A percentile compares a stretch with the other conserved stretches of the same genome.
Evolutionary conservation across 2,329 filamentous ascomycete genomes (phyloP).

Genomic region (Trichoderma sp.): DNA sequence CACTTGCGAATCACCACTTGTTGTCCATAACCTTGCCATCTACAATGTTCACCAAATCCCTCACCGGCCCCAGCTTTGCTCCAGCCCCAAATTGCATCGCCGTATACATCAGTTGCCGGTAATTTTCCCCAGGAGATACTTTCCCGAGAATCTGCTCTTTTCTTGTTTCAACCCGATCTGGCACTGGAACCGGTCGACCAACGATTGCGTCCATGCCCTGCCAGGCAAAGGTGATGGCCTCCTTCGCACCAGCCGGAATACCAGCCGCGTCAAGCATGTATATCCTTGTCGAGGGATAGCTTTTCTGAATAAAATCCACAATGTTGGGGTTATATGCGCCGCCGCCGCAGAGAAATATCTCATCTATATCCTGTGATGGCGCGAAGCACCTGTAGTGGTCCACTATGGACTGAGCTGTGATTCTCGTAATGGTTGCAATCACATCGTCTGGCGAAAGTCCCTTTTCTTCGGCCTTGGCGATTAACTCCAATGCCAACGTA

Average conservation of each 20-base stretch:
- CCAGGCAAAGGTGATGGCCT: conserved; percentile 51
- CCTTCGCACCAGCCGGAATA: conserved; percentile 50
- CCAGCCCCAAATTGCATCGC: conserved; percentile 49
- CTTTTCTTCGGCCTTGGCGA: conserved; percentile 37
- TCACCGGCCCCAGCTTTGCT: conserved; percentile 45
- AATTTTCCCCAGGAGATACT: conserved; percentile 53
- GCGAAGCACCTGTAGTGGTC: conserved; percentile 22
- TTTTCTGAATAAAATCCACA: conserved; percentile 46
- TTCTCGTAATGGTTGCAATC: conserved; percentile 49
- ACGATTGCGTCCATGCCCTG: conserved; percentile 58
- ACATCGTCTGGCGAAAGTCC: conserved; percentile 42
- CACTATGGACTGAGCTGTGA: conserved; percentile 37
- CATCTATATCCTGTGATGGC: conserved; percentile 31
- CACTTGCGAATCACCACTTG: conserved; percentile 26
- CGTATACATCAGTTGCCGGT: conserved; percentile 49
- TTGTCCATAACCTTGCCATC: conserved; percentile 47
- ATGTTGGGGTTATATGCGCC: conserved; percentile 59
- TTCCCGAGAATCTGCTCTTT: conserved; percentile 52
- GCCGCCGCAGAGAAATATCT: conserved; percentile 60
- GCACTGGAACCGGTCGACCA: conserved; percentile 52
- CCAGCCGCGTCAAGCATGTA: conserved; percentile 52
- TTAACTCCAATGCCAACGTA: conserved; percentile 42
- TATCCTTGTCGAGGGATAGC: conserved; percentile 47
- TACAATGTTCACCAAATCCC: conserved; percentile 49
- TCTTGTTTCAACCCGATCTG: conserved; percentile 49